Evolutionary conservation across 106 monocot genomes (phyloP).

Genomic region (Agapanthus africanus): DNA sequence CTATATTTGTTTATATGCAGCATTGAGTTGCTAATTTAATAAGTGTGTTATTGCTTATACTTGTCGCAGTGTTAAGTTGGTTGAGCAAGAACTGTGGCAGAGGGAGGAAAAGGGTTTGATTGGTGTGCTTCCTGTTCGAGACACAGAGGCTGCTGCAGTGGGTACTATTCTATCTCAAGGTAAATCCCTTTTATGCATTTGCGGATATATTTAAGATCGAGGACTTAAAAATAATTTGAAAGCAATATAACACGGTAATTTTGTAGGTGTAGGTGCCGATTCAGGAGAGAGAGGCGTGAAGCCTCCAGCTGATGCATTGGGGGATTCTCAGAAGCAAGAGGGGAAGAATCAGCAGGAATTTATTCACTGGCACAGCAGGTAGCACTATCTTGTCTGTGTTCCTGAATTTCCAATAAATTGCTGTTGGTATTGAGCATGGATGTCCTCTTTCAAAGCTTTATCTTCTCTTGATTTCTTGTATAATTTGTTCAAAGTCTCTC

Average conservation of each 20-base stretch:
- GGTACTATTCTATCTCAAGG: slow-evolving; percentile 63
- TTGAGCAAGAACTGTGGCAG: slow-evolving; percentile 98
- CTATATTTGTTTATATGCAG: too few species aligned
- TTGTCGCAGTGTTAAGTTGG: slow-evolving; percentile 79
- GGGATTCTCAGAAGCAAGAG: slow-evolving; percentile 73
- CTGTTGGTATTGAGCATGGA: too few species aligned
- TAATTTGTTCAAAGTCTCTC: too few species aligned
- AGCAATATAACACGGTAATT: background rate
- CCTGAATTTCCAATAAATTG: too few species aligned
- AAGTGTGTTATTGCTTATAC: too few species aligned
- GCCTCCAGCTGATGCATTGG: slow-evolving; percentile 26
- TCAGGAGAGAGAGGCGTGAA: slow-evolving; percentile 44
- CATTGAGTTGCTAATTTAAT: too few species aligned
- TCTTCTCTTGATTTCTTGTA: too few species aligned
- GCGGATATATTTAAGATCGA: background rate
- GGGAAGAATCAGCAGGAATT: slow-evolving; percentile 64
- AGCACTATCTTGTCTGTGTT: too few species aligned
- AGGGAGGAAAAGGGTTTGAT: slow-evolving; percentile 96
- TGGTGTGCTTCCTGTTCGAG: slow-evolving; percentile 89
- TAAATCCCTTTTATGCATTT: too few species aligned
- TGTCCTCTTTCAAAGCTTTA: too few species aligned
- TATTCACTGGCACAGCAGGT: slow-evolving; percentile 95
- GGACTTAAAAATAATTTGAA: background rate
- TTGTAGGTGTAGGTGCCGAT: slow-evolving; percentile 52
- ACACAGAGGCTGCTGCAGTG: slow-evolving; percentile 40